A percentile compares a stretch with the other conserved stretches of the same genome.
Evolutionary conservation across 1,139 yeast genomes (phyloP).

Genomic region (Meyerozyma elateridarum): DNA sequence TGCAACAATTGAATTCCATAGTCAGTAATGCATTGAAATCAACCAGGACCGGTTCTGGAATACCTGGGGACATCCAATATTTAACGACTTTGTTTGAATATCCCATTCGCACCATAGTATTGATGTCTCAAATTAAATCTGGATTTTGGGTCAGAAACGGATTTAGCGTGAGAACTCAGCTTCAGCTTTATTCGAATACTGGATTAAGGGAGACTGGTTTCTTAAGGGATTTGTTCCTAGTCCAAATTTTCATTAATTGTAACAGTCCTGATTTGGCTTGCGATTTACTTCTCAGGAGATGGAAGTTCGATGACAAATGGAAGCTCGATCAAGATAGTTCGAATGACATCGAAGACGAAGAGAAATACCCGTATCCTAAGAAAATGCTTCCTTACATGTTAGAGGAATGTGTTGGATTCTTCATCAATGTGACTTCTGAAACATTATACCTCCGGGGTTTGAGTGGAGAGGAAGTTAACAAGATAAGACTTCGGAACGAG

Average conservation of each 20-base stretch:
- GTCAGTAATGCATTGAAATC: slow-evolving; percentile 10
- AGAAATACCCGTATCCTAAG: slow-evolving; percentile 34
- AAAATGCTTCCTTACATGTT: slow-evolving; percentile 54
- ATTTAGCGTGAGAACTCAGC: slow-evolving; percentile 69
- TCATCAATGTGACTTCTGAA: slow-evolving; percentile 69
- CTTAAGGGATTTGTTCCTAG: slow-evolving; percentile 67
- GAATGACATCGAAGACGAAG: slow-evolving; percentile 4
- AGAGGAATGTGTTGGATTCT: slow-evolving; percentile 72
- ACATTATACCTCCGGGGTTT: slow-evolving; percentile 53
- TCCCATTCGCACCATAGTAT: slow-evolving; percentile 65
- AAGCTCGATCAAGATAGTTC: slow-evolving; percentile 9
- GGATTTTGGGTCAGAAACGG: slow-evolving; percentile 62
- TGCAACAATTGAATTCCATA: slow-evolving; percentile 16
- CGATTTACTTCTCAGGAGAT: slow-evolving; percentile 59
- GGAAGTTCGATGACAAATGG: slow-evolving; percentile 63
- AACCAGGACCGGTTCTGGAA: slow-evolving; percentile 7
- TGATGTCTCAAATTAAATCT: slow-evolving; percentile 51
- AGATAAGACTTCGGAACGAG: slow-evolving; percentile 56
- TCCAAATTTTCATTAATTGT: slow-evolving; percentile 62
- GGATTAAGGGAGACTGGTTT: slow-evolving; percentile 82
- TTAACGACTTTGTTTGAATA: slow-evolving; percentile 56
- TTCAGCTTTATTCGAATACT: slow-evolving; percentile 75
- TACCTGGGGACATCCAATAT: slow-evolving; percentile 18
- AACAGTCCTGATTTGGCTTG: slow-evolving; percentile 55
- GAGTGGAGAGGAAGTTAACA: slow-evolving; percentile 47